These are phyloP conservation scores for Candida argentea DNA, from an alignment of 805 yeast species.

Conservation along the genomic window DNA sequence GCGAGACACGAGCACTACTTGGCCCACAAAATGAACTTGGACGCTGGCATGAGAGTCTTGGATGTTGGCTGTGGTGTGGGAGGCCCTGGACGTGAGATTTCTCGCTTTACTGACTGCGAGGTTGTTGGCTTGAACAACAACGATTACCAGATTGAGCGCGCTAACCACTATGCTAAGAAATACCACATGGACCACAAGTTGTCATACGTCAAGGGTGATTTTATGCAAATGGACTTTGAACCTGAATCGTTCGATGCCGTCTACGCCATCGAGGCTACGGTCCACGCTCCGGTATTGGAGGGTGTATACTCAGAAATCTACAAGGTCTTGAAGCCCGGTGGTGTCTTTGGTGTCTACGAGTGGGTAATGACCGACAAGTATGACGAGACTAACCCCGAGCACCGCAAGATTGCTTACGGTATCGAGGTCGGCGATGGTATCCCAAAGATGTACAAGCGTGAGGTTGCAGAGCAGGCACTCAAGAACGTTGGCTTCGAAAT, in stretches of 20 bases:
- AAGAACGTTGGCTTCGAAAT: slow-evolving; percentile 81
- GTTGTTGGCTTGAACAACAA: slow-evolving; percentile 92
- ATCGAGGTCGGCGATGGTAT: slow-evolving; percentile 98
- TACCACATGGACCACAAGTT: slow-evolving; percentile 62
- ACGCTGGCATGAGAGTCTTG: slow-evolving; percentile 74
- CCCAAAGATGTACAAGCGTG: slow-evolving; percentile 85
- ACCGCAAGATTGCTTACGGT: slow-evolving; percentile 92
- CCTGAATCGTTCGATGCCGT: slow-evolving; percentile 89
- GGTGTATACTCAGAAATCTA: slow-evolving; percentile 93
- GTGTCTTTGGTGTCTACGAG: slow-evolving; percentile 94
- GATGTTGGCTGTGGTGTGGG: slow-evolving; percentile 99
- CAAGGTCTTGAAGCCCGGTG: slow-evolving; percentile 96
- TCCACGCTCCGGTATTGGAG: slow-evolving; percentile 92
- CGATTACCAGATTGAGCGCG: slow-evolving; percentile 93
- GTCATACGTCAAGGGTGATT: slow-evolving; percentile 90
- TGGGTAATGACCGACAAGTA: slow-evolving; percentile 97
- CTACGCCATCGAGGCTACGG: slow-evolving; percentile 97
- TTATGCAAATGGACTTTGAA: slow-evolving; percentile 97
- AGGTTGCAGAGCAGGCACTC: slow-evolving; percentile 84
- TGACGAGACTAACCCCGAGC: slow-evolving; percentile 79
- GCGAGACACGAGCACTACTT: slow-evolving; percentile 96
- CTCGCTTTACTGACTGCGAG: slow-evolving; percentile 79
- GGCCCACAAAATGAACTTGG: slow-evolving; percentile 76
- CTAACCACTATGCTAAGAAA: slow-evolving; percentile 65
- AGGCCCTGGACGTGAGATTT: slow-evolving; percentile 96